Evolutionary conservation across 306 rosid species (phyloP).

Genomic region (Castanopsis chinensis): DNA sequence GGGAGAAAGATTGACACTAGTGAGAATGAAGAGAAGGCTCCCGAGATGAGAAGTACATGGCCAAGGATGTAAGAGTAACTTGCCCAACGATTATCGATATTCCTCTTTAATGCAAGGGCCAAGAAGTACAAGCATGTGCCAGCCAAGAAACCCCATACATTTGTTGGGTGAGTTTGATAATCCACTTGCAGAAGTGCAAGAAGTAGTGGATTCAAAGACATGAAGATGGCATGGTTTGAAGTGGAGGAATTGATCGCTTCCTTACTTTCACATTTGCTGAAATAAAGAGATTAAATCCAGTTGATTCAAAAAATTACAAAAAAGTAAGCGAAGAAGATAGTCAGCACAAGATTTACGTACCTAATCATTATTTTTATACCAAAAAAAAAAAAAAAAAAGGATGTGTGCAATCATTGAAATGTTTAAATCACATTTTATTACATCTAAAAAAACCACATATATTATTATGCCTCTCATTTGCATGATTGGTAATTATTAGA

Average conservation of each 20-base stretch:
- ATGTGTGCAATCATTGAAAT: no score
- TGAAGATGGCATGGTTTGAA: conserved; percentile 18
- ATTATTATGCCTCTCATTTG: no score
- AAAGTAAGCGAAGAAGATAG: no score
- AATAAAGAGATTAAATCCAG: no score
- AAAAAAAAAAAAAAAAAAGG: no score
- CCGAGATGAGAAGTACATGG: conserved; percentile 2
- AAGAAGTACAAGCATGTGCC: conserved; percentile 14
- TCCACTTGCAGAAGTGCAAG: conserved; percentile 19
- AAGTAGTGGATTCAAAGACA: conserved; percentile 16
- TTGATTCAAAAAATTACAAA: no score
- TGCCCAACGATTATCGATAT: background rate
- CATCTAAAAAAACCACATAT: no score
- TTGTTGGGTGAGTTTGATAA: conserved; percentile 6
- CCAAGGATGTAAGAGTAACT: background rate
- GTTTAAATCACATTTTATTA: no score
- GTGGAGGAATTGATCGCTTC: background rate
- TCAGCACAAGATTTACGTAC: no score
- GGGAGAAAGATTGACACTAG: conserved; percentile 15
- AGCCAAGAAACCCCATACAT: conserved; percentile 2
- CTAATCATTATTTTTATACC: no score
- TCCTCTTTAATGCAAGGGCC: conserved; percentile 1
- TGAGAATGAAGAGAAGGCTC: conserved; percentile 14
- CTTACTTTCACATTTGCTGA: background rate
- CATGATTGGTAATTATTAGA: no score